Evolutionary conservation across 2,329 filamentous ascomycete species (phyloP).

Genomic region (Aspergillus sp.): DNA sequence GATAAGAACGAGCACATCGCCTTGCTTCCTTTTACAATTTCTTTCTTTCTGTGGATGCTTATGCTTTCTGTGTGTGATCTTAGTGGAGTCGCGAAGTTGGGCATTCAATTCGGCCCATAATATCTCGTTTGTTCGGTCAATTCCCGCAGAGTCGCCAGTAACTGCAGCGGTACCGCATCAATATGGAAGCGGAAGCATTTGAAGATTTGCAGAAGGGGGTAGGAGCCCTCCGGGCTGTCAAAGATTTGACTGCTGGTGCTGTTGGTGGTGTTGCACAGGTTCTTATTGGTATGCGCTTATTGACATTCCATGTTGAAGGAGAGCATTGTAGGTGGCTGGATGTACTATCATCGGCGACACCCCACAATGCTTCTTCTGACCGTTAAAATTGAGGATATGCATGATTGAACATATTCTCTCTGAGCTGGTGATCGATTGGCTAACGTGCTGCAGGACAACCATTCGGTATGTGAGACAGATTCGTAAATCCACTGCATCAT

Average conservation of each 20-base stretch:
- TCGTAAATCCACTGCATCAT: conserved; percentile 1
- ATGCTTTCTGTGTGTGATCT: background rate
- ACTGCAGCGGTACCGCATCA: background rate
- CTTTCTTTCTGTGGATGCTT: conserved; percentile 1
- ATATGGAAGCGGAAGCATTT: conserved; percentile 29
- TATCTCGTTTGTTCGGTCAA: conserved; percentile 3
- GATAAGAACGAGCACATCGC: conserved; percentile 3
- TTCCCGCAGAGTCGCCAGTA: background rate
- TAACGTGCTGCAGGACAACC: conserved; percentile 51
- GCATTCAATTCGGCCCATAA: background rate
- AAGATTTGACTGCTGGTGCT: conserved; percentile 87
- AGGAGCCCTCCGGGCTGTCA: conserved; percentile 57
- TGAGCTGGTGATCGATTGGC: conserved; percentile 3
- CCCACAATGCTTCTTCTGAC: too few species aligned
- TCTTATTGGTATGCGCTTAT: conserved; percentile 65
- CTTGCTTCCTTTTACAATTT: background rate
- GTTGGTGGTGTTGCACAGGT: conserved; percentile 92
- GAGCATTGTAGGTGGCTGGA: too few species aligned
- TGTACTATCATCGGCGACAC: too few species aligned
- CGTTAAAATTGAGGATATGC: too few species aligned
- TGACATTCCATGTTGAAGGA: too few species aligned
- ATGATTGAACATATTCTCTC: too few species aligned
- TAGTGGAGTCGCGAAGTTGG: background rate
- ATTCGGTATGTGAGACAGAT: conserved; percentile 47
- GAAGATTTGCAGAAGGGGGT: conserved; percentile 32